A percentile compares a stretch with the other conserved stretches of the same genome.
Conservation (phyloP, 1,284 basidiomycete genomes). For the Melanopsichium pennsylvanicum region DNA sequence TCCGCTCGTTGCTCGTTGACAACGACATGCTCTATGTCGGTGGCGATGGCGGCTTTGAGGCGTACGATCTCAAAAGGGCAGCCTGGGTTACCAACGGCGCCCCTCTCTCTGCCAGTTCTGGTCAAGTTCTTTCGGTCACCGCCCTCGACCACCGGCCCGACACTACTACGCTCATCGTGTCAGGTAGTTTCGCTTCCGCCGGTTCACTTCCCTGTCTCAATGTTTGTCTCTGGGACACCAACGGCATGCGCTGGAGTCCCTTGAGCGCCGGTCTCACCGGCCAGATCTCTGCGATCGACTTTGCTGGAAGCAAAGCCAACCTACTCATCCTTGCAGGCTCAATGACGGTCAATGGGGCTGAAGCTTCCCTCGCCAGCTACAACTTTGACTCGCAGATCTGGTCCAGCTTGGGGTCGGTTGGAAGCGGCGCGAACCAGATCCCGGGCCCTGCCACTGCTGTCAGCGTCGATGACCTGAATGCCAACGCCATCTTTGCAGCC, state of each 20-base stretch:
- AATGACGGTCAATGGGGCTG: constrained; percentile 73
- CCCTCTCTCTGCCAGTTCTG: constrained; percentile 30
- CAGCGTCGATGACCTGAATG: constrained; percentile 81
- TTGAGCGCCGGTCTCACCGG: constrained; percentile 85
- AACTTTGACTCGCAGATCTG: constrained; percentile 73
- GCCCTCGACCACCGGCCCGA: constrained; percentile 77
- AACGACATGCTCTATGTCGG: constrained; percentile 55
- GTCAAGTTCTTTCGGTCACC: constrained; percentile 73
- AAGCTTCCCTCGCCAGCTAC: constrained; percentile 77
- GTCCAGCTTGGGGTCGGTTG: constrained; percentile 75
- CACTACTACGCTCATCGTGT: constrained; percentile 77
- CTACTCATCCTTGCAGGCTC: constrained; percentile 71
- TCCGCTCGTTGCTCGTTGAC: constrained; percentile 68
- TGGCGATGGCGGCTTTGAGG: constrained; percentile 57
- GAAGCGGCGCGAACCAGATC: constrained; percentile 71
- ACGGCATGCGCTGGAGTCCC: constrained; percentile 77
- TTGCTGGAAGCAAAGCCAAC: constrained; percentile 69
- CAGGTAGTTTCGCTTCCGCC: constrained; percentile 82
- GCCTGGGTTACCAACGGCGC: constrained; percentile 51
- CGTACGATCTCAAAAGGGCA: constrained; percentile 49
- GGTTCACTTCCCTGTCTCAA: constrained; percentile 79
- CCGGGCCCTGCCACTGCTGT: constrained; percentile 90
- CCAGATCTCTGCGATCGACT: constrained; percentile 79
- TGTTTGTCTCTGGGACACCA: constrained; percentile 80
- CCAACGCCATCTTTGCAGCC: constrained; percentile 85